Base-by-base conservation (phyloP, 345 rosid genomes). In the Microcos paniculata region DNA sequence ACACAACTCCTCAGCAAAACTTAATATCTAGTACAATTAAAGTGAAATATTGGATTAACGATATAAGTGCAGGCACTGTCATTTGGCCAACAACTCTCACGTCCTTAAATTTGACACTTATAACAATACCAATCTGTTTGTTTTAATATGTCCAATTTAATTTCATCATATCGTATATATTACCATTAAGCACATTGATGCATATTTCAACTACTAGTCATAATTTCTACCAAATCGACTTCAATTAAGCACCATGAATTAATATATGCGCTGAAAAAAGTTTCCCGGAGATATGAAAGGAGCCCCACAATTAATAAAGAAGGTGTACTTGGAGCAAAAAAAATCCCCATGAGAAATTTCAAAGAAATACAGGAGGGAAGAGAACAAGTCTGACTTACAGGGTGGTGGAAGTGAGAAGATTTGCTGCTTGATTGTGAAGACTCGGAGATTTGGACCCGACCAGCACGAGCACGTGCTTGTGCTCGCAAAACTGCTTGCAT, bases 401-500 rank as follows among this genome's bases (percentile, higher is more conserved):
- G 93, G 55, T 88, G 87, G 26, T 84, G 92, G 62, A 82, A 80
- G 31, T 88, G 89, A 49, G 94, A 88, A 56, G 98, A 87, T 75
- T 90, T 90, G 80, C 91, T 80, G 62, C 90, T 91, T 62, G 94
- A 84, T 80, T 84, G 81, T n/a, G 95, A 82, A 74, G 91, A 81
- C 74, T 87, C 88, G 56, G 91, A 82, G 38, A 88, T 56, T 42
- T 88, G 88, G 48, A 65, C 76, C 23, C 94, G 88, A 46, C 84
- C 88, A 2, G 88, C 86, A 59, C 94, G 90, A 3, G 97, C 89
- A 57, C 96, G 90, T 57, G 90, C 86, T 82, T 96, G 97, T 51
- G 88, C 91, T 58, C 90, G 88, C 80, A 91, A 76, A 82, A 94
- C 59, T 28, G 96, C 86, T 45, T 92, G 99, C 97, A 94, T 92